Evolutionary conservation across 1,284 basidiomycete species (phyloP), one percentile per base, ranked within the genome.

Genomic region (Rhodotorula sp.): DNA sequence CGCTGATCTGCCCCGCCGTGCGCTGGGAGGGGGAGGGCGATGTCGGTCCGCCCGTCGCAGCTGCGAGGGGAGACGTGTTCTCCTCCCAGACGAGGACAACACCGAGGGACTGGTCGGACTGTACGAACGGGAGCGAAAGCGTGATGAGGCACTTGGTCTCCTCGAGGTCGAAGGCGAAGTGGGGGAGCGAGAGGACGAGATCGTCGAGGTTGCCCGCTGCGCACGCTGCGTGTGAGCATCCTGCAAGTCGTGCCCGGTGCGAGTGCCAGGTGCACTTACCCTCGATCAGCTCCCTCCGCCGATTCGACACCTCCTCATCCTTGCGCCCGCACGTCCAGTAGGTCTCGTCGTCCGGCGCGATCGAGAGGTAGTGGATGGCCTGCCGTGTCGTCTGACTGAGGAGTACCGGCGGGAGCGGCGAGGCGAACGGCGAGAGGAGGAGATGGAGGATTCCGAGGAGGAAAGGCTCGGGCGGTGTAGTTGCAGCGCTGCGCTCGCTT

Each of bases 1-100:
- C 50, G 50, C 27, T n/a, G n/a, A n/a, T n/a, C 50, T 50, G 25
- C 25, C 48, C 48, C 48, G 48, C 27, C 48, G 48, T 44, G 19
- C n/a, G 29, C 29, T 22, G 19, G n/a, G 29, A 19, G 4, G 53
- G 29, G 6, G 29, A 12, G 29, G 53, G 13, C 13, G 53, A 4
- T 10, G 53, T 15, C 7, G 29, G 29, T 9, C 53, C 53, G 15
- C 53, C 53, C 32, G 29, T 32, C 25, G 58, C 58, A 15, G 58
- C 68, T 0, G 57, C 46, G 12, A 55, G 51, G 10, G n/a, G 46
- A 0, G 63, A 59, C 1, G 60, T 37, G 8, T 25, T 46, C 22
- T 61, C 63, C 46, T 69, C 68, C 68, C 68, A 69, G 12, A 61
- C 53, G 17, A 69, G 63, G 22, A 69, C 68, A 29, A 65, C 63